Conservation (phyloP, 78 protist species). For the Dictyostelium firmibasis region DNA sequence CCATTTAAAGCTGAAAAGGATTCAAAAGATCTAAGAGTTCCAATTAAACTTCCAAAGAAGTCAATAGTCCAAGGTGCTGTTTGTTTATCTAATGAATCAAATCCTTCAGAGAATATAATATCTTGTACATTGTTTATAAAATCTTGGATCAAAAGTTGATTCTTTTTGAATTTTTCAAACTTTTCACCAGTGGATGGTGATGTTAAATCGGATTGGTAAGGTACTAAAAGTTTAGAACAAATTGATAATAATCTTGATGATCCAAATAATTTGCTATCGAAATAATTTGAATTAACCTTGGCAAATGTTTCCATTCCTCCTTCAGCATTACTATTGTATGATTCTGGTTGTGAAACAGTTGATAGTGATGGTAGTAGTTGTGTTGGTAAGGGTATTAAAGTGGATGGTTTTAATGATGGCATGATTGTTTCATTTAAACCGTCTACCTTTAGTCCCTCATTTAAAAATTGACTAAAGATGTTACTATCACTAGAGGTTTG, state of each 20-base stretch:
- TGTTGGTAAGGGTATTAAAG: background rate
- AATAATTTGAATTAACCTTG: constrained; percentile 16
- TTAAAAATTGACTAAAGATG: constrained; percentile 15
- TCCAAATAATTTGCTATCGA: constrained; percentile 3
- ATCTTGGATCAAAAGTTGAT: background rate
- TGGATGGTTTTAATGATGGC: background rate
- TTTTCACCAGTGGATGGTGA: background rate
- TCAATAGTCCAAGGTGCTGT: constrained; percentile 42
- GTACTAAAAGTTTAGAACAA: constrained; percentile 18
- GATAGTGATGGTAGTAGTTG: background rate
- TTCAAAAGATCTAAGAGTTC: constrained; percentile 56
- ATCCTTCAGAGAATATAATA: constrained; percentile 64
- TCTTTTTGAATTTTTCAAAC: constrained; percentile 9
- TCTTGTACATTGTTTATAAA: constrained; percentile 48
- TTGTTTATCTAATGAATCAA: constrained; percentile 17
- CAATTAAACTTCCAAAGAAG: constrained; percentile 45
- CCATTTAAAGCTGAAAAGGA: background rate
- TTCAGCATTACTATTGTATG: background rate
- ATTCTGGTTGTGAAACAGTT: background rate
- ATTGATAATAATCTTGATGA: constrained; percentile 44
- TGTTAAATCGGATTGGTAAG: background rate
- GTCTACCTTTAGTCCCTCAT: background rate
- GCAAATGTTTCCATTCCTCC: constrained; percentile 19
- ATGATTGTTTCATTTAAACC: background rate
- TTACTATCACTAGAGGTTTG: background rate